phyloP scores from a whole-genome alignment of 2,329 filamentous ascomycete species.

The Aspergillus sp. region DNA sequence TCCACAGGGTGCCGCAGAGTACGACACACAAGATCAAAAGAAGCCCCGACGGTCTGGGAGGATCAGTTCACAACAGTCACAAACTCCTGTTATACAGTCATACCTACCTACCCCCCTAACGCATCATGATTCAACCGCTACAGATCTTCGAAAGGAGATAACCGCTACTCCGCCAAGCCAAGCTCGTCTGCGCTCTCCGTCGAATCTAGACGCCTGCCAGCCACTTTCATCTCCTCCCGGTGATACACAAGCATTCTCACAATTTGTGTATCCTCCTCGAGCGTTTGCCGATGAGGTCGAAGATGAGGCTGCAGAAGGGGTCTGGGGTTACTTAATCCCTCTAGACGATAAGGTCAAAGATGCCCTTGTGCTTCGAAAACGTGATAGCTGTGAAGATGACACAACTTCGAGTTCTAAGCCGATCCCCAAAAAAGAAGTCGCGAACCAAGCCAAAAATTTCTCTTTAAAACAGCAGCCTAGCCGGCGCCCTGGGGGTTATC shows the following conservation, averaged over 20 bases:
- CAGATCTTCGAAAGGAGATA: slow-evolving; percentile 64
- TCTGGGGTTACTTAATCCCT: slow-evolving; percentile 94
- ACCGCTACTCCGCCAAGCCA: slow-evolving; percentile 71
- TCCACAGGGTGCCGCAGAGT: slow-evolving; percentile 64
- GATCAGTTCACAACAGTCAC: slow-evolving; percentile 58
- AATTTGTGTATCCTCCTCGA: slow-evolving; percentile 72
- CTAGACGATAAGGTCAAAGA: slow-evolving; percentile 70
- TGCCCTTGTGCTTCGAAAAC: slow-evolving; percentile 71
- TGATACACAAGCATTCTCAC: slow-evolving; percentile 77
- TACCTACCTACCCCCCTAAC: slow-evolving; percentile 83
- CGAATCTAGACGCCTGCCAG: slow-evolving; percentile 38
- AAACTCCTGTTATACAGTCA: slow-evolving; percentile 61
- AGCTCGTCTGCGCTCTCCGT: slow-evolving; percentile 42
- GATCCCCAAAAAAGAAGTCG: slow-evolving; percentile 41
- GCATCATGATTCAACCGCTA: slow-evolving; percentile 63
- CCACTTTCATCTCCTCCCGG: slow-evolving; percentile 65
- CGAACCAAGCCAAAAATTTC: slow-evolving; percentile 54
- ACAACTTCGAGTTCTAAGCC: slow-evolving; percentile 38
- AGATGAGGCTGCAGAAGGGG: slow-evolving; percentile 78
- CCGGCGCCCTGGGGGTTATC: slow-evolving; percentile 74
- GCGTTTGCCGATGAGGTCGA: slow-evolving; percentile 78
- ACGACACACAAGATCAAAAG: slow-evolving; percentile 66
- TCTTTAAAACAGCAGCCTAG: slow-evolving; percentile 58
- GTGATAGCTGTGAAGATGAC: slow-evolving; percentile 64
- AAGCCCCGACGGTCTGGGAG: slow-evolving; percentile 80